Percentiles rank a stretch among this genome's conserved stretches.
phyloP scores from a whole-genome alignment of 192 early-diverging fungal genomes.

The Diversispora eburnea region DNA sequence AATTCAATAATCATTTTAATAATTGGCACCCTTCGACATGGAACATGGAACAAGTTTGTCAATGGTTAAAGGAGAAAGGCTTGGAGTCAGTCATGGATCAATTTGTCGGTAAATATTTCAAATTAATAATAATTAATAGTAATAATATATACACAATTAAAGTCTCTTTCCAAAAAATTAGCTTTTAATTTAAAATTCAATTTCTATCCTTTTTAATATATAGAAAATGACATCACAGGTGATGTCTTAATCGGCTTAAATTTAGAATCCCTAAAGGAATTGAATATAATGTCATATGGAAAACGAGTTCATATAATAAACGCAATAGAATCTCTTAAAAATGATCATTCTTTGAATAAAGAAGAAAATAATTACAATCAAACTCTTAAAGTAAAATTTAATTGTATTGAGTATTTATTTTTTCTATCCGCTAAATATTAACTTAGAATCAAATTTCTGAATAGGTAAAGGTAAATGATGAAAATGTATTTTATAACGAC shows the following conservation, averaged over 20 bases:
- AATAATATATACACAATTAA: not conserved
- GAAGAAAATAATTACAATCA: not conserved
- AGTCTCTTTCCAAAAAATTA: not conserved
- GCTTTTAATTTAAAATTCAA: not conserved
- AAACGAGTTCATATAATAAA: slow-evolving; percentile 67
- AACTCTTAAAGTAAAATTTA: not conserved
- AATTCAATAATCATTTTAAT: slow-evolving; percentile 13
- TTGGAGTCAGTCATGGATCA: slow-evolving; percentile 42
- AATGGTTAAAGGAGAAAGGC: slow-evolving; percentile 55
- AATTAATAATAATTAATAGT: not conserved
- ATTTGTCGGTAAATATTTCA: slow-evolving; percentile 46
- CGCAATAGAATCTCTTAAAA: slow-evolving; percentile 52
- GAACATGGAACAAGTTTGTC: slow-evolving; percentile 55
- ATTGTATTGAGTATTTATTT: not conserved
- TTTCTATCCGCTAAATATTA: not conserved
- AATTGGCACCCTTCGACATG: slow-evolving; percentile 43
- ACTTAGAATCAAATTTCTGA: too few species aligned
- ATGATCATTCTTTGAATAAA: not conserved
- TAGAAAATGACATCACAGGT: slow-evolving; percentile 68
- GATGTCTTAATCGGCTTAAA: slow-evolving; percentile 59
- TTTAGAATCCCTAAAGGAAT: slow-evolving; percentile 60
- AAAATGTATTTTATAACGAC: too few species aligned
- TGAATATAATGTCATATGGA: slow-evolving; percentile 61
- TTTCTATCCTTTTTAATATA: too few species aligned
- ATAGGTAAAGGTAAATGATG: too few species aligned